Evolutionary conservation across 2,329 filamentous ascomycete genomes (phyloP), one percentile per base, ranked within the genome.

Genomic region (Fusarium sp.): DNA sequence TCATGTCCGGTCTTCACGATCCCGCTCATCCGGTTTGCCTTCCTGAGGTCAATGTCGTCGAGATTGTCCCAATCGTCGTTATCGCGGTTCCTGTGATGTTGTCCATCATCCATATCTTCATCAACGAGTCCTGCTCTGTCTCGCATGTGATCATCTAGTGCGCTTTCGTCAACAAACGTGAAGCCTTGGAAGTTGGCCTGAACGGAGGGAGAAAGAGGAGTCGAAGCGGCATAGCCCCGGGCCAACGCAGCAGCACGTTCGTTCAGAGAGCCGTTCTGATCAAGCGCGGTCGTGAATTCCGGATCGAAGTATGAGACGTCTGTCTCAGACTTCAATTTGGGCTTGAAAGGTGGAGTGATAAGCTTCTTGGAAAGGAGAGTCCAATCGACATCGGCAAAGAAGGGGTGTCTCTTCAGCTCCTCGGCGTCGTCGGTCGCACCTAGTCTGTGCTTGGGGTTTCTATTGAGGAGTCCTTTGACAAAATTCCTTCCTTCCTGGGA

Each of bases 141-240:
- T 63, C 84, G 83, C 90, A 94, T 95, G 74, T 96, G 92, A 71
- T 95, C 94, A 58, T 98, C 95, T 62, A 99, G 91, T 5, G 94
- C 93, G 79, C 94, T 98, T 84, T 98, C 95, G 77, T 98, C 96
- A n/a, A 98, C 96, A 81, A 97, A 99, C 0, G 96, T 99, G 83
- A 99, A 99, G 38, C 96, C 96, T 79, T 96, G 94, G 86, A 99
- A 99, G 80, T 98, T 98, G 71, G 95, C 96, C 83, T 99, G 96
- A 83, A 98, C 95, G 6, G 94, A 97, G 1, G 96, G 96, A 20
- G 95, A 97, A 30, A 99, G 86, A 1, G 96, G 96, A 0, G 96
- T 99, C 20, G 94, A 97, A 13, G 94, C 93, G 11, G 93, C 92
- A 79, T 96, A 93, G 41, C 95, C 95, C 64, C 91, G 91, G 22